Evolutionary conservation across 1,139 yeast genomes (phyloP), one percentile per base, ranked within the genome.

Genomic region (Yamadazyma atmosphaerica): DNA sequence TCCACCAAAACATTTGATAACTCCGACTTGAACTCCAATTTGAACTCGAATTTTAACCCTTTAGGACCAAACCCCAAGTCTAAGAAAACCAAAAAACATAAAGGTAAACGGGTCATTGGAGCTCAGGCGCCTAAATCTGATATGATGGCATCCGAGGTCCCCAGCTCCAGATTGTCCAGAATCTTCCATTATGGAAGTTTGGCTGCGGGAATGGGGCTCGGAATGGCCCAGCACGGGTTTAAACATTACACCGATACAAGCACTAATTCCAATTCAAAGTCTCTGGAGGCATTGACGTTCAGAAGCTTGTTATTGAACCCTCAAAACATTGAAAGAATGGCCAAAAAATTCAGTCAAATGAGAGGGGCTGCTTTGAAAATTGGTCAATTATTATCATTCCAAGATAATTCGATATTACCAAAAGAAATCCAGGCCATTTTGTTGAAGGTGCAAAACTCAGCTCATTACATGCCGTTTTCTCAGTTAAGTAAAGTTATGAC

Each of bases 351-450:
- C 52, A 81, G 94, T 38, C 82, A 86, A 56, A 92, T 92, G 99
- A 77, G 99, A 56, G 99, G 99, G 11, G 99, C 98, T 2, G 99
- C 98, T 2, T 72, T 92, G 54, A 92, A 92, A 58, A 77, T 92
- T 38, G 99, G 98, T 12, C 99, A 92, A 64, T 79, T 92, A 83
- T 68, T 94, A 60, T 87, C 96, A 2, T 90, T 92, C 60, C 98
- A 92, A 62, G 98, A 86, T 60, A 79, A 86, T 41, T 74, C 86
- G 26, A 79, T 92, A 23, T 67, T 92, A 33, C 98, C 98, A 1
- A 74, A 77, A 25, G 97, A 90, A 55, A 77, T 92, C 43, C 95
- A 89, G 51, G 78, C 81, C 50, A 81, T 92, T 32, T 67, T 92
- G 50, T 68, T 87, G 41, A 69, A 90, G 30, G 96, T 92, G 1